A percentile compares a stretch with the other conserved stretches of the same genome.
phyloP scores from a whole-genome alignment of 23 red algal genomes.

The Gracilaria gracilis region DNA sequence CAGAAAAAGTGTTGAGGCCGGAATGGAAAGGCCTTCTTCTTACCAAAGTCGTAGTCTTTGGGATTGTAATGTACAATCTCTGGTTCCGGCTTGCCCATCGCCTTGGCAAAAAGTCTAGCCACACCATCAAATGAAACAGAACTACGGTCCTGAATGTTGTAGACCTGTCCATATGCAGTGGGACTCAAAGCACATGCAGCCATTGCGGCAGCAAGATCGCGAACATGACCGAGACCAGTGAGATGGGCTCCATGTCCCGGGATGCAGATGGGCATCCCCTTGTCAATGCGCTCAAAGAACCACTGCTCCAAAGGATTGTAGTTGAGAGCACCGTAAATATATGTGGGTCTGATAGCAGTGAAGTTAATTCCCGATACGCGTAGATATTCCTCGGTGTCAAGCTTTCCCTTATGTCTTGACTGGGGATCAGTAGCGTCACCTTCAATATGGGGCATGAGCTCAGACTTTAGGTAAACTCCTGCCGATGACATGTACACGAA shows the following conservation, averaged over 20 bases:
- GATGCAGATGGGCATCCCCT: constrained; percentile 85
- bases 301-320: constrained; percentile 98
- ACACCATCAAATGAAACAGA: constrained; percentile 96
- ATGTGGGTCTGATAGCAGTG: constrained; percentile 96
- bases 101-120: constrained; percentile 74
- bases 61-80: constrained; percentile 98
- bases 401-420: constrained; percentile 93
- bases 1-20: constrained; percentile 98
- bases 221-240: constrained; percentile 96
- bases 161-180: constrained; percentile 76
- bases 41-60: constrained; percentile 87
- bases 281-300: constrained; percentile 96
- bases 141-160: constrained; percentile 96
- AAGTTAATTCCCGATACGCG: constrained; percentile 57
- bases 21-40: constrained; percentile 95
- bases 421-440: constrained; percentile 84
- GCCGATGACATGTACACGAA: constrained; percentile 99
- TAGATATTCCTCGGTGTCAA: constrained; percentile 93
- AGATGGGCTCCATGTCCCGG: constrained; percentile 94
- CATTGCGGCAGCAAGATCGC: constrained; percentile 94
- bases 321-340: constrained; percentile 98
- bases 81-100: constrained; percentile 77
- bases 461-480: constrained; percentile 92
- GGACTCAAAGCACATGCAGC: constrained; percentile 71
- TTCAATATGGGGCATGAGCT: constrained; percentile 94